Percentiles rank a stretch among this genome's conserved stretches.
These are phyloP conservation scores for Phaffomyces antillensis DNA, from an alignment of 805 yeast genomes.

Conservation along the genomic window DNA sequence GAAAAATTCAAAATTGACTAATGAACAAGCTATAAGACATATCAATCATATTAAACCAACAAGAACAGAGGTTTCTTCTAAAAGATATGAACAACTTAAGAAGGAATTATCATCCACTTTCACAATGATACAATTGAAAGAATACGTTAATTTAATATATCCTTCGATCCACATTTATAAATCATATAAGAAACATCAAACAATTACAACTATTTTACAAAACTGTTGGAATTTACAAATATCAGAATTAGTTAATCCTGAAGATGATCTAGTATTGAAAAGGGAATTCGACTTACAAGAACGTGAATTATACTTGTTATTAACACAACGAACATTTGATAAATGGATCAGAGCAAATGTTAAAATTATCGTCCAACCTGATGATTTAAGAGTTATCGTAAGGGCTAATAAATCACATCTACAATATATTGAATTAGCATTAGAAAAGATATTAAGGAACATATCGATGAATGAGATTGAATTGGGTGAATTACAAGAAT, in stretches of 20 bases:
- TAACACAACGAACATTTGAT: conserved; percentile 15
- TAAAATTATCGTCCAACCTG: conserved; percentile 16
- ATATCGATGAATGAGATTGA: conserved; percentile 12
- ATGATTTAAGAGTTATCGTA: conserved; percentile 16
- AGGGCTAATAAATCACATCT: conserved; percentile 17
- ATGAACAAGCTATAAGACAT: conserved; percentile 4
- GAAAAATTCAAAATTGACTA: conserved; percentile 4
- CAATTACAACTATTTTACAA: conserved; percentile 7
- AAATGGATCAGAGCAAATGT: conserved; percentile 23
- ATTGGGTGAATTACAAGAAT: conserved; percentile 7
- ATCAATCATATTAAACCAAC: conserved; percentile 13
- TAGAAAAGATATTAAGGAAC: conserved; percentile 13
- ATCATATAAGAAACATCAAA: conserved; percentile 3
- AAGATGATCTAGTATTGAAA: conserved; percentile 12
- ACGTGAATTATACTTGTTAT: conserved; percentile 16
- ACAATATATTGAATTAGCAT: conserved; percentile 20
- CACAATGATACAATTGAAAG: conserved; percentile 12
- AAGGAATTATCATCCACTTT: conserved; percentile 10
- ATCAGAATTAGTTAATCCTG: conserved; percentile 10
- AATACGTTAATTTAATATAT: conserved; percentile 6
- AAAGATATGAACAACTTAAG: conserved; percentile 14
- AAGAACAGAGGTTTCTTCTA: conserved; percentile 10
- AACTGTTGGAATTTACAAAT: conserved; percentile 14
- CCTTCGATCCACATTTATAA: conserved; percentile 4
- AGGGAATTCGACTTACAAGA: conserved; percentile 16